Percentiles rank a stretch among this genome's conserved stretches.
Conservation (phyloP, 2,329 filamentous ascomycete genomes). For the Pyrenophora tritici-repentis region DNA sequence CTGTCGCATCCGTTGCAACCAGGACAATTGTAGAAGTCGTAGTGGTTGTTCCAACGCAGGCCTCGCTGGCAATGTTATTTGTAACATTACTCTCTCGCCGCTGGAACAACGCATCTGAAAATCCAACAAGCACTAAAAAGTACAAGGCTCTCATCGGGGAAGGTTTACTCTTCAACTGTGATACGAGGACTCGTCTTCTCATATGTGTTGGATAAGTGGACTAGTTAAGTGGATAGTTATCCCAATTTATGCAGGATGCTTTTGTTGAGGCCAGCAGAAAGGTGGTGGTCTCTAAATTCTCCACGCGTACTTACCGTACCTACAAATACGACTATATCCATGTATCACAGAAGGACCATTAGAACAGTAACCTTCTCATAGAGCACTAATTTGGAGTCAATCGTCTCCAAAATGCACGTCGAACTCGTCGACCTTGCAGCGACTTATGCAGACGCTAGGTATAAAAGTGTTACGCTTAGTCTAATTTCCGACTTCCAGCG, state of each 20-base stretch:
- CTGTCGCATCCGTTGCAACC: constrained; percentile 1
- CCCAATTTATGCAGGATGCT: constrained; percentile 3
- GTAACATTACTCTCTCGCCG: too few relatives aligned
- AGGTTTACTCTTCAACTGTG: neutral
- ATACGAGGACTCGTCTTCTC: constrained; percentile 5
- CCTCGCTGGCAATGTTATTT: too few relatives aligned
- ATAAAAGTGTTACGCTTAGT: constrained; percentile 7
- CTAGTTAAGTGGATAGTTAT: constrained; percentile 8
- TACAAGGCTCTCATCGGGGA: too few relatives aligned
- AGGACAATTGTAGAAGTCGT: too few relatives aligned
- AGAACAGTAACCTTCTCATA: constrained; percentile 1
- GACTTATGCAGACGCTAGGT: neutral
- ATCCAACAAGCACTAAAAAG: too few relatives aligned
- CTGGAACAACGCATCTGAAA: too few relatives aligned
- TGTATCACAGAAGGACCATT: neutral
- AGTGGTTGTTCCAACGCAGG: too few relatives aligned
- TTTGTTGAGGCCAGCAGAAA: constrained; percentile 4
- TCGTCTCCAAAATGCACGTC: neutral
- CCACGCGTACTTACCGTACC: neutral
- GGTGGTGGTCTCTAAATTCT: constrained; percentile 1
- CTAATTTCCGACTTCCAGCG: constrained; percentile 6
- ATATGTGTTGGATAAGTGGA: constrained; percentile 6
- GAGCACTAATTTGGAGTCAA: constrained; percentile 1
- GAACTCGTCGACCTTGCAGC: neutral
- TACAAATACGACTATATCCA: constrained; percentile 1